Percentiles rank a stretch among this genome's conserved stretches.
Conservation (phyloP, 371 early-diverging fungal genomes). For the Mucor velutinosus region DNA sequence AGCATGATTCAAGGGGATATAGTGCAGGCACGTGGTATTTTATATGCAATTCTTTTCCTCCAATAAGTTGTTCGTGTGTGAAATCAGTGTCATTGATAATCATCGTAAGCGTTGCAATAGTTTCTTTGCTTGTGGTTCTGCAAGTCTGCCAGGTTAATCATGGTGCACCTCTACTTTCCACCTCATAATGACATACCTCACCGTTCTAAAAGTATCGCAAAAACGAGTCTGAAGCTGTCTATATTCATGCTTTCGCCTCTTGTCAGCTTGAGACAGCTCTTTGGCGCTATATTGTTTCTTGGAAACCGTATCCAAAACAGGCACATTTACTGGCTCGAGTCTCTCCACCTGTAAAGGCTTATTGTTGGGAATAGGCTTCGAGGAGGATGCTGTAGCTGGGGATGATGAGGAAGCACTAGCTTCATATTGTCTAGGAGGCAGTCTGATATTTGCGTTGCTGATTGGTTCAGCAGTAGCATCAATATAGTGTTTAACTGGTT, state of each 20-base stretch:
- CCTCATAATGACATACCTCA: constrained; percentile 17
- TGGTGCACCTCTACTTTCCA: too few species aligned
- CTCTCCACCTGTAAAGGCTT: neutral
- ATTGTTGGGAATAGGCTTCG: neutral
- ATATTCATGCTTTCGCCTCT: constrained; percentile 37
- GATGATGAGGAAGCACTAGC: neutral
- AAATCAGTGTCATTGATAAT: constrained; percentile 41
- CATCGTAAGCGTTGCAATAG: constrained; percentile 11
- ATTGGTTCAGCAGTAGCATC: constrained; percentile 8
- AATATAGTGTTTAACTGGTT: constrained; percentile 7
- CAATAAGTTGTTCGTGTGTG: constrained; percentile 27
- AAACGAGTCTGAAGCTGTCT: constrained; percentile 53
- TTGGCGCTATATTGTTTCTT: constrained; percentile 9
- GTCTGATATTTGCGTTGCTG: neutral
- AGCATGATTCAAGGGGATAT: constrained; percentile 56
- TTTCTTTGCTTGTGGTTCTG: constrained; percentile 11
- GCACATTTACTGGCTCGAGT: neutral
- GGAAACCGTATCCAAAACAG: neutral
- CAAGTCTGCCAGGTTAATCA: neutral
- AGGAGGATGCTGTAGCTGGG: constrained; percentile 2
- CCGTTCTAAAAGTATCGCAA: constrained; percentile 34
- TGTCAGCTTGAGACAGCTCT: constrained; percentile 28
- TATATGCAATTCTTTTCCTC: constrained; percentile 26
- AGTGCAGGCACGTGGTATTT: constrained; percentile 47
- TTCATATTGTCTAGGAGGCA: neutral